A percentile compares a stretch with the other conserved stretches of the same genome.
These are phyloP conservation scores for Starmerella ratchasimensis DNA, from an alignment of 805 yeast species.

Conservation along the genomic window DNA sequence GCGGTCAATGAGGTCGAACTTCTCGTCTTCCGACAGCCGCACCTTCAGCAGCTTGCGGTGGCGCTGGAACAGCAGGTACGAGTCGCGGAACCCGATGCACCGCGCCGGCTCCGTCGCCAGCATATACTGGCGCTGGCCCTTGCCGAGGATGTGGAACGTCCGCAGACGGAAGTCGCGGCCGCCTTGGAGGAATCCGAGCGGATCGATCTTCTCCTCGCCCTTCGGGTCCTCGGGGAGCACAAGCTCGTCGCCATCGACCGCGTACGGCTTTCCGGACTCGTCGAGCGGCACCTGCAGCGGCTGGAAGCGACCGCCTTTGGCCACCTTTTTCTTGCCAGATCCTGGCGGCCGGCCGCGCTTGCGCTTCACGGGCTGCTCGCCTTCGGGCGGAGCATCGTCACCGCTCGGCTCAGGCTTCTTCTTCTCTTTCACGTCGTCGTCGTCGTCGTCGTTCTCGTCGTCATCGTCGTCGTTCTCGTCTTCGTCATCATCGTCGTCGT, in stretches of 20 bases:
- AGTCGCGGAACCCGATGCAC: constrained; percentile 84
- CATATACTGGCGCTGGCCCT: constrained; percentile 70
- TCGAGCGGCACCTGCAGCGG: constrained; percentile 34
- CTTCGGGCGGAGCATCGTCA: constrained; percentile 6
- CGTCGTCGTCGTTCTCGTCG: constrained; percentile 12
- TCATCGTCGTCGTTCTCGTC: constrained; percentile 14
- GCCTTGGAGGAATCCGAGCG: constrained; percentile 51
- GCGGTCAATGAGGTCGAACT: constrained; percentile 65
- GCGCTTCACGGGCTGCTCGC: constrained; percentile 15
- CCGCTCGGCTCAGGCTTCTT: constrained; percentile 7
- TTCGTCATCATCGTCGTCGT: constrained; percentile 8
- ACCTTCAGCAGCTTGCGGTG: constrained; percentile 65
- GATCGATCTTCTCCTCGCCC: constrained; percentile 64
- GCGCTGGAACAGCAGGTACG: constrained; percentile 76
- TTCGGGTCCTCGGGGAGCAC: constrained; percentile 60
- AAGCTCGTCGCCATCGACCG: constrained; percentile 62
- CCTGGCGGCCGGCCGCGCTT: constrained; percentile 23
- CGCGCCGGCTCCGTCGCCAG: constrained; percentile 93
- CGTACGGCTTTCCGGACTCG: constrained; percentile 53
- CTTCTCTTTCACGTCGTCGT: constrained; percentile 11
- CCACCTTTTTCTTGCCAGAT: constrained; percentile 14
- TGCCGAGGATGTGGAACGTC: constrained; percentile 33
- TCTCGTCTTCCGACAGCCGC: constrained; percentile 61
- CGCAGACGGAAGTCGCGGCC: constrained; percentile 56
- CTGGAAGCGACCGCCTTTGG: constrained; percentile 15